Evolutionary conservation across 768 basidiomycete genomes (phyloP).

Genomic region (Auricularia heimuer): DNA sequence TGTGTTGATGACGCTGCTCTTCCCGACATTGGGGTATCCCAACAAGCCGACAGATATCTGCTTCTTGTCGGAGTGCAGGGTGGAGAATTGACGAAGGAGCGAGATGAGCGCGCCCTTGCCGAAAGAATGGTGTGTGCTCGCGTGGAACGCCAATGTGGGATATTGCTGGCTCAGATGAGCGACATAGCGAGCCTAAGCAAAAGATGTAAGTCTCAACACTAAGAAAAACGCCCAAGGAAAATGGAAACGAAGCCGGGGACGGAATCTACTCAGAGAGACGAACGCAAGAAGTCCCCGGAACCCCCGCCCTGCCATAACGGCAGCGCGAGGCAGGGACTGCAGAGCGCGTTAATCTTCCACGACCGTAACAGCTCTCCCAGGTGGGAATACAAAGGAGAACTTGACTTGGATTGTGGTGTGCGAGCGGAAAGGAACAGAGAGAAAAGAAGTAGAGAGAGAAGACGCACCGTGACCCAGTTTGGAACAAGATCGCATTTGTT

Average conservation of each 20-base stretch:
- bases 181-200: constrained; percentile 78
- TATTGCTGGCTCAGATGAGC: constrained; percentile 90
- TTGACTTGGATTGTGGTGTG: constrained; percentile 36
- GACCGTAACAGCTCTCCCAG: constrained; percentile 34
- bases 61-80: constrained; percentile 96
- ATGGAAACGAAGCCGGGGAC: constrained; percentile 9
- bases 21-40: constrained; percentile 97
- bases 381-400: constrained; percentile 15
- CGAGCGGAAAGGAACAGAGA: constrained; percentile 3
- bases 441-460: not conserved
- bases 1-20: constrained; percentile 96
- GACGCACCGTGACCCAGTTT: constrained; percentile 95
- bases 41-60: constrained; percentile 98
- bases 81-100: constrained; percentile 90
- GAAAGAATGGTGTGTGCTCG: constrained; percentile 97
- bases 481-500: constrained; percentile 99
- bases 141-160: constrained; percentile 97
- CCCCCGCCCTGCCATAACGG: constrained; percentile 27
- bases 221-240: constrained; percentile 23
- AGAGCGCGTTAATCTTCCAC: constrained; percentile 34
- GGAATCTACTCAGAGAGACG: constrained; percentile 26
- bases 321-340: constrained; percentile 10
- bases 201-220: constrained; percentile 34
- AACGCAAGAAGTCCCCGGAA: constrained; percentile 14
- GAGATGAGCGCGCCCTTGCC: constrained; percentile 98